Percentiles rank a stretch among this genome's conserved stretches.
phyloP scores from a whole-genome alignment of 192 early-diverging fungal genomes.

The Backusella australiensis region DNA sequence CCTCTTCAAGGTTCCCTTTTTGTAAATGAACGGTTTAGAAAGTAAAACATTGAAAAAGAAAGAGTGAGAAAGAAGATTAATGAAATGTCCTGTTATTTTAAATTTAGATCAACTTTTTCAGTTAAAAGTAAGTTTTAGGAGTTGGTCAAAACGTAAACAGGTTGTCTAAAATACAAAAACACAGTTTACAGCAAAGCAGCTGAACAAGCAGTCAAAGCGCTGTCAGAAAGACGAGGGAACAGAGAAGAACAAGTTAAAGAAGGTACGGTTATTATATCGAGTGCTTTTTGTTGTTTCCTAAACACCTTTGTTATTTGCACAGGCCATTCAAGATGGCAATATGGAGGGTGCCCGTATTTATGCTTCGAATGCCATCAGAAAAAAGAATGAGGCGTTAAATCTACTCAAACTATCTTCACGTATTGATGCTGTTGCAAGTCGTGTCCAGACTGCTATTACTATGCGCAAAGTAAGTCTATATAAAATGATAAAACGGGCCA shows the following conservation, averaged over 20 bases:
- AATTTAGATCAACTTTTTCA: conserved; percentile 34
- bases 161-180: not conserved
- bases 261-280: conserved; percentile 43
- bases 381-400: conserved; percentile 94
- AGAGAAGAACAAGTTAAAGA: conserved; percentile 88
- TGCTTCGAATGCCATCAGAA: conserved; percentile 94
- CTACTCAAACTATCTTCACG: conserved; percentile 83
- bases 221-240: conserved; percentile 79
- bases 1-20: not conserved
- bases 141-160: not conserved
- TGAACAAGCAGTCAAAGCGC: conserved; percentile 82
- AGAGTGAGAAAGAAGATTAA: not conserved
- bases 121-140: conserved; percentile 20
- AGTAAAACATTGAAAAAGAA: conserved; percentile 8
- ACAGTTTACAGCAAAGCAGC: conserved; percentile 90
- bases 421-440: conserved; percentile 87
- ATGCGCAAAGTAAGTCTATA: conserved; percentile 66
- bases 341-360: conserved; percentile 92
- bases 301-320: not conserved
- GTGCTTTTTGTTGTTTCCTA: too few relatives aligned
- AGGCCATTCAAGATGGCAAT: conserved; percentile 93
- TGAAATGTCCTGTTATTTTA: not conserved
- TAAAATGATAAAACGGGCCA: not conserved
- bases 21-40: conserved; percentile 23
- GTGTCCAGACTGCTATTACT: conserved; percentile 92